phyloP scores from a whole-genome alignment of 805 yeast species.

The Lipomyces lipofer region DNA sequence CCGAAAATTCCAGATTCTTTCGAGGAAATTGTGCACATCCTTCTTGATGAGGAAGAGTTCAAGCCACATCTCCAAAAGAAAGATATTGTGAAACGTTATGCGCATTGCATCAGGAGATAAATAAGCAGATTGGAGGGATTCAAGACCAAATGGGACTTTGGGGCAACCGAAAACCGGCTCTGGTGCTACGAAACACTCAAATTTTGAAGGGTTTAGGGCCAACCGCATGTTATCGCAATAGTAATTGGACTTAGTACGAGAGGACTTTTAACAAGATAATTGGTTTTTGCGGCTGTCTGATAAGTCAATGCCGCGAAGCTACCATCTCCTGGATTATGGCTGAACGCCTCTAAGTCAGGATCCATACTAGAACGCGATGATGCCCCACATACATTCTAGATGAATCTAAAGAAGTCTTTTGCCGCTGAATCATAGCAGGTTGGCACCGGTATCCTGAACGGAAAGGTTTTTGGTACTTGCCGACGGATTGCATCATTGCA shows the following conservation, averaged over 20 bases:
- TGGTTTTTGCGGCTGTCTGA: conserved; percentile 51
- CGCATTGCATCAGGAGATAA: too few relatives aligned
- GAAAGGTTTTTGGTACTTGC: conserved; percentile 46
- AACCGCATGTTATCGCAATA: conserved; percentile 41
- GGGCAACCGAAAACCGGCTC: too few relatives aligned
- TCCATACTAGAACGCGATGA: conserved; percentile 54
- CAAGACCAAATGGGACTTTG: too few relatives aligned
- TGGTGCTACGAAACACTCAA: too few relatives aligned
- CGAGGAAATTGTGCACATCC: too few relatives aligned
- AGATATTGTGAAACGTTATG: too few relatives aligned
- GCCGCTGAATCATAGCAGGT: conserved; percentile 49
- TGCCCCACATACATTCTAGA: conserved; percentile 47
- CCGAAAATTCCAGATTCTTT: too few relatives aligned
- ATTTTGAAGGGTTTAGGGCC: too few relatives aligned
- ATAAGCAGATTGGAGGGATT: too few relatives aligned
- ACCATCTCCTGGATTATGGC: conserved; percentile 53
- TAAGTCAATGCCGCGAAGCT: conserved; percentile 52
- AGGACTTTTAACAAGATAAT: conserved; percentile 51
- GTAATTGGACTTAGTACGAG: conserved; percentile 50
- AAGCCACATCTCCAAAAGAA: too few relatives aligned
- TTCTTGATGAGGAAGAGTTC: too few relatives aligned
- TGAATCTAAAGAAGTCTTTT: conserved; percentile 39
- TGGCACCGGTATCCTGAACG: conserved; percentile 43
- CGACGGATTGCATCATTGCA: conserved; percentile 48
- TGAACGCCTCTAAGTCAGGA: conserved; percentile 55